These are phyloP conservation scores for Chaetoceros muelleri DNA, from an alignment of 108 stramenopile species.

Conservation along the genomic window DNA sequence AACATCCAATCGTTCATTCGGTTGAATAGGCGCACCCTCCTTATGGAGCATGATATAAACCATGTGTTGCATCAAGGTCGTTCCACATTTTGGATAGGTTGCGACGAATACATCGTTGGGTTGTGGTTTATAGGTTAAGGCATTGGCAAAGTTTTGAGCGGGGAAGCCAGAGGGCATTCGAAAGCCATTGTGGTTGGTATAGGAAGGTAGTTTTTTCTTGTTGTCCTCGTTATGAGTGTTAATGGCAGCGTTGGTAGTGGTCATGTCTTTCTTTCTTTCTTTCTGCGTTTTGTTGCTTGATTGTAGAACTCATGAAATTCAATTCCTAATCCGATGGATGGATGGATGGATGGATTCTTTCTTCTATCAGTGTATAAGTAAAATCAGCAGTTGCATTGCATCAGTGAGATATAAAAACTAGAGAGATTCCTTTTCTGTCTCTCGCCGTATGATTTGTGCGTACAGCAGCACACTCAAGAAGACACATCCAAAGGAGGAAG, in stretches of 20 bases:
- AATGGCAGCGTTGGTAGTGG: background rate
- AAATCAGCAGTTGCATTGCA: too few relatives aligned
- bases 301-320: too few relatives aligned
- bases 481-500: too few relatives aligned
- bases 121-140: slow-evolving; percentile 24
- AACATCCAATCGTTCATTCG: slow-evolving; percentile 25
- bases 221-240: background rate
- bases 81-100: slow-evolving; percentile 47
- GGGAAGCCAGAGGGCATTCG: slow-evolving; percentile 36
- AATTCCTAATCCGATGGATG: too few relatives aligned
- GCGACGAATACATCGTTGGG: slow-evolving; percentile 39
- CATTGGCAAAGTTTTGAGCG: slow-evolving; percentile 22
- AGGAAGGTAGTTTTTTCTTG: slow-evolving; percentile 24
- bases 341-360: too few relatives aligned
- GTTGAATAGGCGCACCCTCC: slow-evolving; percentile 24
- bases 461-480: too few relatives aligned
- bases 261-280: background rate
- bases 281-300: background rate
- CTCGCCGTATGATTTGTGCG: too few relatives aligned
- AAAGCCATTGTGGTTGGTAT: slow-evolving; percentile 32
- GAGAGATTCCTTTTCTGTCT: too few relatives aligned
- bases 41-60: slow-evolving; percentile 42
- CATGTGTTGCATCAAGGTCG: slow-evolving; percentile 43
- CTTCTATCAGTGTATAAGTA: too few relatives aligned
- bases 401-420: too few relatives aligned